phyloP scores from a whole-genome alignment of 2,329 filamentous ascomycete species.

The Fusarium mundagurra region DNA sequence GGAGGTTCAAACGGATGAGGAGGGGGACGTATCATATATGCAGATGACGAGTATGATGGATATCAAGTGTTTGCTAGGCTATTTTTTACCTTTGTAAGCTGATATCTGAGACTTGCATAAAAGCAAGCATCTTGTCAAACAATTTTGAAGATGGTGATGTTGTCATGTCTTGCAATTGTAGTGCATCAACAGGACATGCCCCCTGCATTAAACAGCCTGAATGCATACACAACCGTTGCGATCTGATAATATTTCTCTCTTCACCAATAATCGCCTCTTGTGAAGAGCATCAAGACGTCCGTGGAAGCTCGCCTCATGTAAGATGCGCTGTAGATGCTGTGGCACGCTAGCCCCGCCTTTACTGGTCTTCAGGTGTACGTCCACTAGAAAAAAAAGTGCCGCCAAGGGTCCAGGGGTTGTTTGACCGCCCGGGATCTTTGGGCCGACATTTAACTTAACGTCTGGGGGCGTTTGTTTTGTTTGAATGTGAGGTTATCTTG shows the following conservation, averaged over 20 bases:
- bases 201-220: not conserved
- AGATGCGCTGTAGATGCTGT: slow-evolving; percentile 32
- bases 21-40: not conserved
- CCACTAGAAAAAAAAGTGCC: slow-evolving; percentile 21
- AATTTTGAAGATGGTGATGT: not conserved
- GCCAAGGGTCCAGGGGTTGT: slow-evolving; percentile 9
- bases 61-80: not conserved
- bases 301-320: slow-evolving; percentile 1
- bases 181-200: not conserved
- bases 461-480: slow-evolving; percentile 25
- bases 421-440: slow-evolving; percentile 42
- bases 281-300: not conserved
- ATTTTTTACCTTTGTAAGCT: not conserved
- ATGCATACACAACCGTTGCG: not conserved
- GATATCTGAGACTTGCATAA: not conserved
- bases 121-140: not conserved
- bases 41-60: not conserved
- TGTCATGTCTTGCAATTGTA: not conserved
- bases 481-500: slow-evolving; percentile 27
- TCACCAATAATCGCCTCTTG: not conserved
- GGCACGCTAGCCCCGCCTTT: slow-evolving; percentile 10
- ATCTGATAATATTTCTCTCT: not conserved
- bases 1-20: slow-evolving; percentile 31
- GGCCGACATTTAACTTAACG: slow-evolving; percentile 26
- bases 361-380: slow-evolving; percentile 11